These are phyloP conservation scores for Malassezia brasiliensis DNA, from an alignment of 1,284 basidiomycete genomes.

Conservation along the genomic window DNA sequence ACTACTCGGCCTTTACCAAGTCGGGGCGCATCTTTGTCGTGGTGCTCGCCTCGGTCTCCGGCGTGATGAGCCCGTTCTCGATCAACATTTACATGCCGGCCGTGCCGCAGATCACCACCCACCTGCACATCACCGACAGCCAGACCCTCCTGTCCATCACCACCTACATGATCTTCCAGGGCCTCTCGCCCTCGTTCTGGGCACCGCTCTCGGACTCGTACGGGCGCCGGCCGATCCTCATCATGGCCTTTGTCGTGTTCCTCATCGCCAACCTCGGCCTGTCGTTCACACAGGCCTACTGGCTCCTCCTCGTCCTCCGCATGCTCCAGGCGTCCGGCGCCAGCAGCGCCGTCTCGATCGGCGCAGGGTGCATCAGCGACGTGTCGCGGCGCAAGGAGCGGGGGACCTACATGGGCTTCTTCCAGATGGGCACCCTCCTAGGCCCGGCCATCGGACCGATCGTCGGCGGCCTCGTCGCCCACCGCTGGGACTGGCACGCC, in stretches of 20 bases:
- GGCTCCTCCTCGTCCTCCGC: constrained; percentile 57
- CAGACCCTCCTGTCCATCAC: constrained; percentile 64
- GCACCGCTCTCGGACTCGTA: constrained; percentile 56
- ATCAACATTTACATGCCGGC: constrained; percentile 66
- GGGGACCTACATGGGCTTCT: constrained; percentile 23
- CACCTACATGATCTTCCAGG: constrained; percentile 70
- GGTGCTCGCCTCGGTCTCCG: neutral
- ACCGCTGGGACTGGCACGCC: constrained; percentile 35
- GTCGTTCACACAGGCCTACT: constrained; percentile 56
- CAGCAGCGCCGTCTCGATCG: constrained; percentile 22
- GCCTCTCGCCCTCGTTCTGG: constrained; percentile 51
- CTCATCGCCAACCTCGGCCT: constrained; percentile 54
- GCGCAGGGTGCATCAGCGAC: constrained; percentile 21
- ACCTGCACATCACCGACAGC: constrained; percentile 59
- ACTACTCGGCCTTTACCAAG: constrained; percentile 5
- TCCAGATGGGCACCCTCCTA: constrained; percentile 12
- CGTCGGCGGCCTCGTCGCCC: constrained; percentile 16
- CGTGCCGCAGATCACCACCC: constrained; percentile 59
- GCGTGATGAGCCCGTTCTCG: constrained; percentile 12
- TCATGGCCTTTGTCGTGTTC: constrained; percentile 54
- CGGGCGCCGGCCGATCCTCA: constrained; percentile 56
- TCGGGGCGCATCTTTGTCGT: constrained; percentile 6
- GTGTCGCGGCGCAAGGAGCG: constrained; percentile 20
- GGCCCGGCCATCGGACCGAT: constrained; percentile 19
- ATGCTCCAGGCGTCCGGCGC: constrained; percentile 20